Evolutionary conservation across 2,329 filamentous ascomycete genomes (phyloP), one percentile per base, ranked within the genome.

Genomic region (Truncatella angustata): DNA sequence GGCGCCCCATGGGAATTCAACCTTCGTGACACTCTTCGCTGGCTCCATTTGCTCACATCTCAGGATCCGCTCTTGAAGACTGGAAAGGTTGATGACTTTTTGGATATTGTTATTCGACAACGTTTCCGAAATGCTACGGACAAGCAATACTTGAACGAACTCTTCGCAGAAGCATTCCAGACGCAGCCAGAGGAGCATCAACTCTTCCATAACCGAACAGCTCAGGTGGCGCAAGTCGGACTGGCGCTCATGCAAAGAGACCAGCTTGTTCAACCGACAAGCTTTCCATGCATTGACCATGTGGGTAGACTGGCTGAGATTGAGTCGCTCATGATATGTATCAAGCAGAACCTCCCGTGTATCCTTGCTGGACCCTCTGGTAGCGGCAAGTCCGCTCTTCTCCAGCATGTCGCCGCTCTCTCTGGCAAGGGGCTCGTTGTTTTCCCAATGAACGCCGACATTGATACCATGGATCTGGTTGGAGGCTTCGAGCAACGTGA

Each of bases 401-500:
- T 99, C 12, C 81, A 87, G 54, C 86, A 93, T 57, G 78, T 96
- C 24, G 92, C 94, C n/a, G 86, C 88, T 11, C 73, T 88, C 21
- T 83, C 84, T 37, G 94, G 94, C 21, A 87, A 87, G 51, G 78
- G 84, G 1, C 74, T 97, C 3, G 81, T 92, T 28, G 88, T 91
- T 14, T 90, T 97, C 61, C 86, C 92, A 1, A 84, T 99, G 72
- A 99, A 96, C 65, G 87, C 92, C 5, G 95, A 99, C 62, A 89
- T 96, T 40, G 94, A 99, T 68, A 92, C 93, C 1, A 96, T 96
- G 85, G 94, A 99, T 70, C 82, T 99, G 51, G 90, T 99, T 52
- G 94, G 94, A 63, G 94, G 94, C 0, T 99, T 96, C 65, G 94
- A 99, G 68, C 94, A 99, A 70, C 86, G 90, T 16, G 94, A 99